A percentile compares a stretch with the other conserved stretches of the same genome.
phyloP scores from a whole-genome alignment of 129 eudicot species.

The Gnaphalium uliginosum region DNA sequence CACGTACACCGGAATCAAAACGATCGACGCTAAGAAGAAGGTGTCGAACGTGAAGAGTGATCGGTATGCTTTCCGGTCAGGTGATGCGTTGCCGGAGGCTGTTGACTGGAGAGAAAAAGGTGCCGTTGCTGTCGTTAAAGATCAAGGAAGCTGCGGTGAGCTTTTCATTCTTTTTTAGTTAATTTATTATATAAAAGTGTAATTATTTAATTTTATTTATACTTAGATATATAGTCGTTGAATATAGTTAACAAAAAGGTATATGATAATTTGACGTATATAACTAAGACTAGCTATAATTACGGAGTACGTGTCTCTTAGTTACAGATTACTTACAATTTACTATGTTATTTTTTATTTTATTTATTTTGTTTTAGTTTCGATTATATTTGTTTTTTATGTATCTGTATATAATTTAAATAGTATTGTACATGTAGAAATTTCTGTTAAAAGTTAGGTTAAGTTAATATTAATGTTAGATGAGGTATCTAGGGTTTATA shows the following conservation, averaged over 20 bases:
- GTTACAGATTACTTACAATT: not conserved
- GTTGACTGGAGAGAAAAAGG: constrained; percentile 89
- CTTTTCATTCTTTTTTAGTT: not conserved
- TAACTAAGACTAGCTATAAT: not conserved
- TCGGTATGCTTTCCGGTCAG: constrained; percentile 49
- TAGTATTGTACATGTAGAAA: not conserved
- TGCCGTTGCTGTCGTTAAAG: constrained; percentile 73
- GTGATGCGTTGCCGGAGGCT: constrained; percentile 59
- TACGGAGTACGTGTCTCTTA: constrained; percentile 13
- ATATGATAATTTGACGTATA: not conserved
- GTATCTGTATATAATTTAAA: not conserved
- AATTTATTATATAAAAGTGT: not conserved
- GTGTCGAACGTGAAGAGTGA: constrained; percentile 32
- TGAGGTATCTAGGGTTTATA: not conserved
- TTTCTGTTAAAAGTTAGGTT: not conserved
- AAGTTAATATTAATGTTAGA: not conserved
- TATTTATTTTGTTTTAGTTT: not conserved
- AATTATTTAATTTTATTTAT: not conserved
- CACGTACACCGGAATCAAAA: constrained; percentile 43
- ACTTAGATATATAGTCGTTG: not conserved
- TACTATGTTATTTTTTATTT: not conserved
- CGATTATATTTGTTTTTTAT: not conserved
- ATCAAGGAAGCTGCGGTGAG: constrained; percentile 90
- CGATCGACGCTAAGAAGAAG: constrained; percentile 32
- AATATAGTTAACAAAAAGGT: not conserved